phyloP scores from a whole-genome alignment of 1,284 basidiomycete genomes.

The Gymnopus androsaceus region DNA sequence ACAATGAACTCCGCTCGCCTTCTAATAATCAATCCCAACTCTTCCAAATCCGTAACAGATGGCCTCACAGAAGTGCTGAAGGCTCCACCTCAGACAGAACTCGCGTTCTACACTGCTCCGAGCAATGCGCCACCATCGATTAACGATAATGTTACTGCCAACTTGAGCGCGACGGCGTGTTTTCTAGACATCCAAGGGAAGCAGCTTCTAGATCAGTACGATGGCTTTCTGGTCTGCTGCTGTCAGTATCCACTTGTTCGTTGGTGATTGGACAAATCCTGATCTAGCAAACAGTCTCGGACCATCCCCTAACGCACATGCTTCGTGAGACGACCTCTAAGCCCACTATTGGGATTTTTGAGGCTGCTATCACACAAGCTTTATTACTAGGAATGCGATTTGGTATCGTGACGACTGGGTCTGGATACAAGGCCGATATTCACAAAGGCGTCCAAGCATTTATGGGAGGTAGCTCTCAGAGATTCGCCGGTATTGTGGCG shows the following conservation, averaged over 20 bases:
- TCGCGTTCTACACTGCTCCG: constrained; percentile 37
- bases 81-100: constrained; percentile 28
- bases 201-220: constrained; percentile 28
- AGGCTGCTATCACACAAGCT: constrained; percentile 34
- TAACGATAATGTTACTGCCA: constrained; percentile 31
- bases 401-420: constrained; percentile 37
- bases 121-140: constrained; percentile 32
- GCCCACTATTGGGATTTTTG: constrained; percentile 35
- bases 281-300: constrained; percentile 31
- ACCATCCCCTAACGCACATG: constrained; percentile 37
- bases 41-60: constrained; percentile 33
- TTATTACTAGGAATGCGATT: constrained; percentile 35
- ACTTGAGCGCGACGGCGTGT: constrained; percentile 31
- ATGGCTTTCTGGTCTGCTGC: constrained; percentile 41
- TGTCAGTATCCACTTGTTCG: constrained; percentile 27
- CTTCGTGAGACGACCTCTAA: constrained; percentile 34
- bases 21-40: constrained; percentile 40
- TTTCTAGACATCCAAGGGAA: constrained; percentile 28
- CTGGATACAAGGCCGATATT: constrained; percentile 34
- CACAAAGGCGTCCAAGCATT: constrained; percentile 35
- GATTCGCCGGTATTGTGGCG: constrained; percentile 34
- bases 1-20: constrained; percentile 12
- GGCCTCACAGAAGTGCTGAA: constrained; percentile 28
- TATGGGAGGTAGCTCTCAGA: constrained; percentile 32
- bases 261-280: neutral